phyloP scores from a whole-genome alignment of 78 protist species.

The Speleostelium caveatum region DNA sequence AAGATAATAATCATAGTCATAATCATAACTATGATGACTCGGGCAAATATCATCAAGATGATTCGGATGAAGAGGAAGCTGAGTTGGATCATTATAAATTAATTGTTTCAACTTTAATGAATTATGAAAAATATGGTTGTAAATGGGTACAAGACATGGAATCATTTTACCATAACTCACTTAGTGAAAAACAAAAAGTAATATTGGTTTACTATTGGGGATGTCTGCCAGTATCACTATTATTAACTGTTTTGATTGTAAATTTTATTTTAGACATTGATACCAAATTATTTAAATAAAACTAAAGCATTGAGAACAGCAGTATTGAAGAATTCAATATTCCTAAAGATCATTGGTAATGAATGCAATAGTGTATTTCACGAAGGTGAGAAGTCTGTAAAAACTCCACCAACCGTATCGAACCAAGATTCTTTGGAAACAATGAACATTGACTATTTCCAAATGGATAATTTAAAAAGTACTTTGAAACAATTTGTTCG shows the following conservation, averaged over 20 bases:
- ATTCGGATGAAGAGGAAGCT: constrained; percentile 23
- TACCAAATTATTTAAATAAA: constrained; percentile 53
- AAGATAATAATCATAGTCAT: background rate
- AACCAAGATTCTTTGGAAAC: background rate
- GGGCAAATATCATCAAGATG: background rate
- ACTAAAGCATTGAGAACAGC: constrained; percentile 36
- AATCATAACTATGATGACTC: constrained; percentile 4
- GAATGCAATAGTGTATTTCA: constrained; percentile 47
- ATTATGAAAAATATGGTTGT: constrained; percentile 44
- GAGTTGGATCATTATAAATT: constrained; percentile 57
- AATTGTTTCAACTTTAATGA: constrained; percentile 58
- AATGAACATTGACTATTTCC: constrained; percentile 14
- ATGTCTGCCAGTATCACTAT: background rate
- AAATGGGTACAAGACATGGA: constrained; percentile 53
- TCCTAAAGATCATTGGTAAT: constrained; percentile 27
- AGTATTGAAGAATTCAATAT: constrained; percentile 26
- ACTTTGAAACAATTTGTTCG: constrained; percentile 84
- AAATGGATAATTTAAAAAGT: constrained; percentile 75
- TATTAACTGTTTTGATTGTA: background rate
- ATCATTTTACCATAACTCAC: constrained; percentile 22
- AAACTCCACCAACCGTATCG: constrained; percentile 5
- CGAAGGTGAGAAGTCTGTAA: background rate
- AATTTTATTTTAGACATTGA: background rate
- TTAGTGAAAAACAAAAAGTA: constrained; percentile 30
- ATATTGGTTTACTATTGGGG: background rate